These are phyloP conservation scores for Moniliophthora roreri DNA, from an alignment of 1,284 basidiomycete species.

Conservation along the genomic window DNA sequence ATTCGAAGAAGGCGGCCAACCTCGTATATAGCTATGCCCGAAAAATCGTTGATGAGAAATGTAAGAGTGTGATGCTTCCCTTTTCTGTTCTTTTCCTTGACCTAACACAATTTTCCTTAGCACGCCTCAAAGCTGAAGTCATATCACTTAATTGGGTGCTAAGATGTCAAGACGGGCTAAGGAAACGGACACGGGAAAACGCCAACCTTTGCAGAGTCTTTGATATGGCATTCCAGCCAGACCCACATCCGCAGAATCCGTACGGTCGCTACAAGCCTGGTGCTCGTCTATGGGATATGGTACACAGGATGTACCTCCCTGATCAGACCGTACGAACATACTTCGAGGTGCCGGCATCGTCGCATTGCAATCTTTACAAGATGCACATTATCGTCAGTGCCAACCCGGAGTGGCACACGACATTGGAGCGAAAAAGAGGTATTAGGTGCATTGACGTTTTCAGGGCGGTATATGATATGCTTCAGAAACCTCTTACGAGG, in stretches of 20 bases:
- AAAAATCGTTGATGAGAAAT: no score
- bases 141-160: conserved; percentile 2
- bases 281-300: neutral
- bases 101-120: neutral
- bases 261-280: neutral
- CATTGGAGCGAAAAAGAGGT: neutral
- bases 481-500: neutral
- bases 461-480: neutral
- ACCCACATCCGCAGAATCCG: neutral
- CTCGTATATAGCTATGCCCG: no score
- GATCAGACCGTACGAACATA: neutral
- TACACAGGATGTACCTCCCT: neutral
- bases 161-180: neutral
- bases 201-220: neutral
- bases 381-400: conserved; percentile 1
- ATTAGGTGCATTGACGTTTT: neutral
- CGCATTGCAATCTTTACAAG: neutral
- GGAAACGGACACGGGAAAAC: neutral
- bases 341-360: neutral
- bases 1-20: no score
- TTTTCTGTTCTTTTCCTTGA: no score
- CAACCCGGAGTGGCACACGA: neutral
- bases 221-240: conserved; percentile 1
- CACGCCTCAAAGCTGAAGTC: neutral
- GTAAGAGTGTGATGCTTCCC: no score